Evolutionary conservation across 179 eudicot genomes (phyloP), one percentile per base, ranked within the genome.

Genomic region (Heliamphora pulchella): DNA sequence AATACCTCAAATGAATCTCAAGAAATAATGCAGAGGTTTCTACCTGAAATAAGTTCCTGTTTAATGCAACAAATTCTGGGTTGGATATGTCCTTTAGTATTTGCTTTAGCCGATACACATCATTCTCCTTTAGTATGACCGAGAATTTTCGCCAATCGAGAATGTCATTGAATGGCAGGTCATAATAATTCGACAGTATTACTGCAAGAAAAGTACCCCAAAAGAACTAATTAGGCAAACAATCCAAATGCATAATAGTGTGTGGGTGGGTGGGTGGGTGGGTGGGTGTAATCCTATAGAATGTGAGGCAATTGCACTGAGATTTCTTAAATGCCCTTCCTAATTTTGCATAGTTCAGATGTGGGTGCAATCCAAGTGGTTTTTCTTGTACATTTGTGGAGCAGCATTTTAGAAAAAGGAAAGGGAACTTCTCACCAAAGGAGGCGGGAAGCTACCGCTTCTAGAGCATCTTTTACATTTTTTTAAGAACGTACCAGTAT

Each of bases 31-130:
- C 22, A 76, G 75, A 64, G 73, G 62, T 44, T 79, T 51, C 31
- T 86, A 96, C 99, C 99, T 94, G 84, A 20, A 94, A 94, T 81
- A 94, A 68, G 86, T 96, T 92, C 75, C 82, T 85, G 84, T 94
- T 97, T 69, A 96, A 87, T 55, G 87, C 74, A 55, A 87, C 89
- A 81, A 92, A 96, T 77, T 94, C 92, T 43, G 85, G 85, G 46
- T 94, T 67, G 6, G 97, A 71, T 78, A 91, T 92, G 43, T 78
- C 83, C 91, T 94, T 92, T 43, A 96, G 91, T 55, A 90, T 94
- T 85, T 92, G 92, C 88, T 96, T 96, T 68, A 94, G 94, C 82
- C 84, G 87, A 83, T 94, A 96, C 54, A 96, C 98, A 82, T 96
- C 99, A 65, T 79, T 90, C 91, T 94, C 98, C 86, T 88, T 90